A percentile compares a stretch with the other conserved stretches of the same genome.
These are phyloP conservation scores for Phellopilus nigrolimitatus DNA, from an alignment of 1,284 basidiomycete genomes.

Conservation along the genomic window DNA sequence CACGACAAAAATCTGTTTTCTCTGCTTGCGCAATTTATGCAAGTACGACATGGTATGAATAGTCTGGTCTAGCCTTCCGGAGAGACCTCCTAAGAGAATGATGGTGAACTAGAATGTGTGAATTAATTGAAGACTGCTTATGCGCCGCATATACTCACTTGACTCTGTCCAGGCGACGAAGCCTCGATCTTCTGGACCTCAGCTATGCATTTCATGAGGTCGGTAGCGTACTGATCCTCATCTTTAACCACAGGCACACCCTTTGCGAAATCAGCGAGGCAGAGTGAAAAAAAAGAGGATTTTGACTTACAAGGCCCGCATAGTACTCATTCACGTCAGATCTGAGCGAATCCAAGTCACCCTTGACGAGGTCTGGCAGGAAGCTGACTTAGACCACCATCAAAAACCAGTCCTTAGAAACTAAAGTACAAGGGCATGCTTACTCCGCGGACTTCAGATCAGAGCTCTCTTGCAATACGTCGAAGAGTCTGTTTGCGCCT, in stretches of 20 bases:
- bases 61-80: slow-evolving; percentile 92
- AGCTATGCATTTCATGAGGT: slow-evolving; percentile 88
- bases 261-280: slow-evolving; percentile 31
- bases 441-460: slow-evolving; percentile 24
- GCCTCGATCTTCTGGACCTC: slow-evolving; percentile 56
- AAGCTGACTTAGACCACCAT: slow-evolving; percentile 39
- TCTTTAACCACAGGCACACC: slow-evolving; percentile 69
- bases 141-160: slow-evolving; percentile 7
- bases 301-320: slow-evolving; percentile 42
- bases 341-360: slow-evolving; percentile 88
- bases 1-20: slow-evolving; percentile 67
- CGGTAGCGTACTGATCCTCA: slow-evolving; percentile 79
- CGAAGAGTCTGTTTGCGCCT: slow-evolving; percentile 85
- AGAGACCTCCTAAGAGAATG: slow-evolving; percentile 83
- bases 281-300: not conserved
- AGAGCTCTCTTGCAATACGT: slow-evolving; percentile 38
- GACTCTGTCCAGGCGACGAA: slow-evolving; percentile 35
- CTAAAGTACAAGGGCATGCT: slow-evolving; percentile 18
- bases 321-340: slow-evolving; percentile 74
- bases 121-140: slow-evolving; percentile 2
- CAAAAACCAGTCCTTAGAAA: slow-evolving; percentile 6
- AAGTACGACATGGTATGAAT: slow-evolving; percentile 85
- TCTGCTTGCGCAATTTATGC: slow-evolving; percentile 69
- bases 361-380: slow-evolving; percentile 84
- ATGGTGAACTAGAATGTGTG: slow-evolving; percentile 50